These are phyloP conservation scores for Collybia sordida DNA, from an alignment of 768 basidiomycete genomes.

Conservation along the genomic window DNA sequence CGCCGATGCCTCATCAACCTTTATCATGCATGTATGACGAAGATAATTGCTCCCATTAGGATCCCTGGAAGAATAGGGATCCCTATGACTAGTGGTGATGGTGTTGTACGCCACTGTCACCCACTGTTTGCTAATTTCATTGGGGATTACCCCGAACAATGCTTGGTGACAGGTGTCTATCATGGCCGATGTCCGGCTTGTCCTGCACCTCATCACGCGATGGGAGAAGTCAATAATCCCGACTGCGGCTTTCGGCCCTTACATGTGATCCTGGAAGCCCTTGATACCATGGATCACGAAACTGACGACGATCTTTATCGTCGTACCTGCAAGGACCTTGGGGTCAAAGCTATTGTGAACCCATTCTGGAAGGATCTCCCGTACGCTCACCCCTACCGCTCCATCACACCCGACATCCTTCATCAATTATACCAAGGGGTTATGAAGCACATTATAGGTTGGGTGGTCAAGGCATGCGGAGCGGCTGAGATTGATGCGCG, in stretches of 20 bases:
- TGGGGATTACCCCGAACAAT: constrained; percentile 45
- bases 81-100: constrained; percentile 31
- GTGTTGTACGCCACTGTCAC: constrained; percentile 20
- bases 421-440: constrained; percentile 36
- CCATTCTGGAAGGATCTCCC: constrained; percentile 29
- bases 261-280: no score
- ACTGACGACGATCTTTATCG: no score
- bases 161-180: no score
- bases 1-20: constrained; percentile 26
- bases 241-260: no score
- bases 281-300: no score
- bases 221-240: no score
- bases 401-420: constrained; percentile 30
- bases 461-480: no score
- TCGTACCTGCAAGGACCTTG: no score
- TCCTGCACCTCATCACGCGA: no score
- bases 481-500: no score
- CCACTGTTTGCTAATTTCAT: constrained; percentile 39
- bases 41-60: constrained; percentile 26
- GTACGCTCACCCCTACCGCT: constrained; percentile 20
- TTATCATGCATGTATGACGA: constrained; percentile 33
- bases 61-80: constrained; percentile 20
- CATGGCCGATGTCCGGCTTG: no score
- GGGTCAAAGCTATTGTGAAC: not conserved
- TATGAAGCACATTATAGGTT: no score